These are phyloP conservation scores for Colletotrichum falcatum DNA, from an alignment of 2,329 filamentous ascomycete species.

Conservation along the genomic window DNA sequence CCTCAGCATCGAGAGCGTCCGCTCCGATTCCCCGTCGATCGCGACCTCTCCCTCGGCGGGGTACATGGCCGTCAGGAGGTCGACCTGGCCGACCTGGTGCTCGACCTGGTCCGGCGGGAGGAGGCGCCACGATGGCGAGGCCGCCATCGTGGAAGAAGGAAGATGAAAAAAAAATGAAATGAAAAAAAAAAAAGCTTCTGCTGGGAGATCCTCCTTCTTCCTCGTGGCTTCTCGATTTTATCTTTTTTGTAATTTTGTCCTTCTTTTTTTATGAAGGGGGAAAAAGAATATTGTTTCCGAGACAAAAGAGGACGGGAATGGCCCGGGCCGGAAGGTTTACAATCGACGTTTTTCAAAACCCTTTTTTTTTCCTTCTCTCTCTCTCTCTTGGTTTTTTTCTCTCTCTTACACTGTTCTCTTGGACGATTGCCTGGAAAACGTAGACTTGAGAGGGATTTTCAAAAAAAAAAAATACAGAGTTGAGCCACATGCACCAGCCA, in stretches of 20 bases:
- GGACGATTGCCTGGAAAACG: not conserved
- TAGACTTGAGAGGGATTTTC: constrained; percentile 20
- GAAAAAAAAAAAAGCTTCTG: too few species aligned
- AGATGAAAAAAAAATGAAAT: too few species aligned
- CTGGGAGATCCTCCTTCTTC: too few species aligned
- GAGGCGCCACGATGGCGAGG: constrained; percentile 25
- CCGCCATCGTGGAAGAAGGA: constrained; percentile 25
- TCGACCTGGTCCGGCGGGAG: constrained; percentile 59
- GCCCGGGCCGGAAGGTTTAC: not conserved
- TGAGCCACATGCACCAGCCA: constrained; percentile 17
- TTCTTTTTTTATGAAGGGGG: too few species aligned
- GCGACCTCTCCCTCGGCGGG: constrained; percentile 49
- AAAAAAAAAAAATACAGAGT: not conserved
- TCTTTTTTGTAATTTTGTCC: too few species aligned
- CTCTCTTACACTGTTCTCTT: too few species aligned
- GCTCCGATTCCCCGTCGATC: constrained; percentile 16
- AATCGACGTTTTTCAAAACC: not conserved
- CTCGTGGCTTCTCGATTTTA: not conserved
- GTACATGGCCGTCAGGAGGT: constrained; percentile 67
- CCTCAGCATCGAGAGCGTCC: not conserved
- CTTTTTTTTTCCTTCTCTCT: not conserved
- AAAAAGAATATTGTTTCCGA: too few species aligned
- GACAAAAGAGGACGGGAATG: not conserved
- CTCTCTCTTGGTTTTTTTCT: not conserved
- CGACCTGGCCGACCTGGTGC: constrained; percentile 61